Conservation (phyloP, 345 rosid species). For the Erysimum cheiranthoides region DNA sequence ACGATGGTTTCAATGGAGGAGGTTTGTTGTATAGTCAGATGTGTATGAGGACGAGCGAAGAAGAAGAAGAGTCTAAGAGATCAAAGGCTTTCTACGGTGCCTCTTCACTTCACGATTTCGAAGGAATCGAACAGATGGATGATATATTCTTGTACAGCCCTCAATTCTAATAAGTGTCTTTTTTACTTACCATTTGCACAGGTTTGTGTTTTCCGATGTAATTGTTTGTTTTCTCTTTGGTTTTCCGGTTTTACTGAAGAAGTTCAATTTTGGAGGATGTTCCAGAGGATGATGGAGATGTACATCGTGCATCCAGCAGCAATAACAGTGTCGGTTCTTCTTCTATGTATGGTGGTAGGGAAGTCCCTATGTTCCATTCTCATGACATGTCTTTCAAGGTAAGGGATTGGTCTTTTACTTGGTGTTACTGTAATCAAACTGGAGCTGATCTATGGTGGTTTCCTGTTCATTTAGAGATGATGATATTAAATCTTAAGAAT, state of each 20-base stretch:
- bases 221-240: conserved; percentile 16
- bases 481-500: conserved; percentile 5
- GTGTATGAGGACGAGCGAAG: conserved; percentile 36
- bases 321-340: conserved; percentile 42
- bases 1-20: conserved; percentile 36
- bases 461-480: neutral
- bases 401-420: neutral
- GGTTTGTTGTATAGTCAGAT: conserved; percentile 37
- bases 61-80: conserved; percentile 45
- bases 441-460: conserved; percentile 6
- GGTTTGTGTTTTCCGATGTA: conserved; percentile 35
- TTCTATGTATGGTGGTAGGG: conserved; percentile 39
- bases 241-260: conserved; percentile 40
- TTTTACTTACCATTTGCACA: conserved; percentile 5
- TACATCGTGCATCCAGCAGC: conserved; percentile 29
- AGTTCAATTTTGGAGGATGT: conserved; percentile 50
- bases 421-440: neutral
- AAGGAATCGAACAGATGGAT: conserved; percentile 64
- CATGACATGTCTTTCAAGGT: conserved; percentile 45
- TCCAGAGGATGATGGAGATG: conserved; percentile 47
- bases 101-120: conserved; percentile 51
- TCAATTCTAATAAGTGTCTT: conserved; percentile 19
- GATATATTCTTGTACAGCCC: conserved; percentile 76
- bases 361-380: conserved; percentile 39
- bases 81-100: conserved; percentile 40